Base-by-base conservation (phyloP, 306 rosid genomes). In the Urtica urens region DNA sequence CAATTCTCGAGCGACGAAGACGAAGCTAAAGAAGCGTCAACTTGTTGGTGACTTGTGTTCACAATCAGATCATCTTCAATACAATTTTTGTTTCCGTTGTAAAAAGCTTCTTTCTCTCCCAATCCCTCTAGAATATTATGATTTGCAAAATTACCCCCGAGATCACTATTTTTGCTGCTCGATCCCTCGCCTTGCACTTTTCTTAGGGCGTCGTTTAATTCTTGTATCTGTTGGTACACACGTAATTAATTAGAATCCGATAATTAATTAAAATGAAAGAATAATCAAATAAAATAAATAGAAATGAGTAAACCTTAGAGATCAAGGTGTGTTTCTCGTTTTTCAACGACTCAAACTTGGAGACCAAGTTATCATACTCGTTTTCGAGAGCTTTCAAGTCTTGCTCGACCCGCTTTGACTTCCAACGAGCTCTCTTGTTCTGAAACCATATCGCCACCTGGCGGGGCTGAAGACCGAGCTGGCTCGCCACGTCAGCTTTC, bases 381-480 rank as follows among this genome's bases (percentile, higher is more conserved):
- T 72, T 88, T 60, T 53, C 72, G 25, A 90, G 92, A n/a, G 53
- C 67, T 38, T 62, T 68, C 55, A 68, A 84, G 13, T 84, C 90
- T 18, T 81, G 77, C 67, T 90, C 94, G 4, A 81, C 67, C 62
- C 78, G 73, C 31, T 84, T 90, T 3, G 97, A 84, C 72, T 79
- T 90, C 87, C 97, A 79, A 63, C 99, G 78, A n/a, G 95, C 95
- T 57, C 99, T 79, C 68, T 74, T 74, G 56, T 90, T 90, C 63
- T 90, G 99, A 60, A 90, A 90, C 99, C 99, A 90, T 53, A 84
- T 84, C 12, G 99, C 85, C 23, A 90, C 88, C 58, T 90, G 99
- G 40, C 92, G 77, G 23, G 97, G 97, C 24, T 90, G 97, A 59
- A 90, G 49, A 15, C 94, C 95, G 30, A 90, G 80, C 65, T 90